phyloP scores from a whole-genome alignment of 495 filamentous ascomycete genomes.

The Parachaetomium inaequale region DNA sequence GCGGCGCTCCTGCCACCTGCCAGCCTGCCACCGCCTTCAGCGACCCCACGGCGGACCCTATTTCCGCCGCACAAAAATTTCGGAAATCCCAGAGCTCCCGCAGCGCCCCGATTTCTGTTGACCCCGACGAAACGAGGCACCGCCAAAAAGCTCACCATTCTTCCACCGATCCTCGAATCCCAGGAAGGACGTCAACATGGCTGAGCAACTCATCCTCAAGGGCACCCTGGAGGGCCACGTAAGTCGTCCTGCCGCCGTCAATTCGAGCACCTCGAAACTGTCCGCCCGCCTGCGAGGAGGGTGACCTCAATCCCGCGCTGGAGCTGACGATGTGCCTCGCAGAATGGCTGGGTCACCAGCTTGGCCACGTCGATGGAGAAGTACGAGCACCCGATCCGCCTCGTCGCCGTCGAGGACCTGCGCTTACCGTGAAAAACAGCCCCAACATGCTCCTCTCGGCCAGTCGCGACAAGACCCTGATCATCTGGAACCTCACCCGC shows the following conservation, averaged over 20 bases:
- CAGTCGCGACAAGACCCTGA: constrained; percentile 96
- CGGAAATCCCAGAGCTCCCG: constrained; percentile 29
- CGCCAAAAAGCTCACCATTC: constrained; percentile 35
- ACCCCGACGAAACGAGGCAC: constrained; percentile 35
- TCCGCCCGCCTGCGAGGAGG: background rate
- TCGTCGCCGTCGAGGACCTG: constrained; percentile 17
- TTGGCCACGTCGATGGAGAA: constrained; percentile 99
- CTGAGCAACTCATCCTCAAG: constrained; percentile 95
- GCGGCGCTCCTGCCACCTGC: constrained; percentile 5
- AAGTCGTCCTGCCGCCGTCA: constrained; percentile 34
- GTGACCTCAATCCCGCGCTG: background rate
- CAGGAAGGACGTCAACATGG: constrained; percentile 57
- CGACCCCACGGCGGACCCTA: constrained; percentile 36
- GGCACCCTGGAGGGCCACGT: constrained; percentile 96
- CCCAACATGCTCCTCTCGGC: constrained; percentile 99
- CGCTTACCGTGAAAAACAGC: constrained; percentile 51
- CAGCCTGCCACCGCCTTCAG: constrained; percentile 9
- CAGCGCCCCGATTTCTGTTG: constrained; percentile 29
- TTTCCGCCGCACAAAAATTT: constrained; percentile 43
- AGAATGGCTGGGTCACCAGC: constrained; percentile 73
- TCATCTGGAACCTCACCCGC: constrained; percentile 99
- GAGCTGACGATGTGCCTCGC: constrained; percentile 20
- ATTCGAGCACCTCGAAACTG: constrained; percentile 3
- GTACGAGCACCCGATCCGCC: constrained; percentile 50
- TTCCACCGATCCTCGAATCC: constrained; percentile 34